phyloP scores from a whole-genome alignment of 2,329 filamentous ascomycete genomes.

The Fusarium annulatum region DNA sequence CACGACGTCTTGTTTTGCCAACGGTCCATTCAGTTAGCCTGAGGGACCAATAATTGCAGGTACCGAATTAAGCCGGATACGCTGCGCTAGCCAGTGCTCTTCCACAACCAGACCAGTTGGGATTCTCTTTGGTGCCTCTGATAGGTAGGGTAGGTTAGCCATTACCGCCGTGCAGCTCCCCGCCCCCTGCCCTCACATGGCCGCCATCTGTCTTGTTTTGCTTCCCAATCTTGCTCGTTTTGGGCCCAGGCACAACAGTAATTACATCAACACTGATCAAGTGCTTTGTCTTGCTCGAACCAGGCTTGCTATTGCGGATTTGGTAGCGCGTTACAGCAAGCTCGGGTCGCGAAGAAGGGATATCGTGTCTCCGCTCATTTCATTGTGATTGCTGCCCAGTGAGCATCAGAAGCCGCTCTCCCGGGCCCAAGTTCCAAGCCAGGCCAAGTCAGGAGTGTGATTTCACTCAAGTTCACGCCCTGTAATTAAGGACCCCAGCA shows the following conservation, averaged over 20 bases:
- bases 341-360: slow-evolving; percentile 9
- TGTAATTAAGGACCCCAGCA: slow-evolving; percentile 25
- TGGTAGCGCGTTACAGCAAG: slow-evolving; percentile 5
- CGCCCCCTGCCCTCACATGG: slow-evolving; percentile 38
- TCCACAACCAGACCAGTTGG: not conserved
- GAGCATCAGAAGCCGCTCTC: slow-evolving; percentile 11
- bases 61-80: not conserved
- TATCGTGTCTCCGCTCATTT: slow-evolving; percentile 10
- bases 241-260: slow-evolving; percentile 19
- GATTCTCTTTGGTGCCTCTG: not conserved
- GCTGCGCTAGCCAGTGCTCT: not conserved
- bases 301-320: slow-evolving; percentile 6
- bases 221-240: slow-evolving; percentile 25
- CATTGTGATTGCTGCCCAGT: slow-evolving; percentile 26
- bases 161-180: slow-evolving; percentile 18
- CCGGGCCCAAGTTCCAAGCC: slow-evolving; percentile 15
- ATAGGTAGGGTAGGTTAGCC: slow-evolving; percentile 19
- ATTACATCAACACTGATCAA: slow-evolving; percentile 9
- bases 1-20: slow-evolving; percentile 33
- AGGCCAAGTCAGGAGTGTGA: slow-evolving; percentile 23
- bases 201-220: slow-evolving; percentile 30
- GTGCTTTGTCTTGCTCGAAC: not conserved
- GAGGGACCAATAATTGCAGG: not conserved
- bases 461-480: slow-evolving; percentile 34
- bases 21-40: slow-evolving; percentile 27